Evolutionary conservation across 2,329 filamentous ascomycete species (phyloP), one percentile per base, ranked within the genome.

Genomic region (Arthroderma sp.): DNA sequence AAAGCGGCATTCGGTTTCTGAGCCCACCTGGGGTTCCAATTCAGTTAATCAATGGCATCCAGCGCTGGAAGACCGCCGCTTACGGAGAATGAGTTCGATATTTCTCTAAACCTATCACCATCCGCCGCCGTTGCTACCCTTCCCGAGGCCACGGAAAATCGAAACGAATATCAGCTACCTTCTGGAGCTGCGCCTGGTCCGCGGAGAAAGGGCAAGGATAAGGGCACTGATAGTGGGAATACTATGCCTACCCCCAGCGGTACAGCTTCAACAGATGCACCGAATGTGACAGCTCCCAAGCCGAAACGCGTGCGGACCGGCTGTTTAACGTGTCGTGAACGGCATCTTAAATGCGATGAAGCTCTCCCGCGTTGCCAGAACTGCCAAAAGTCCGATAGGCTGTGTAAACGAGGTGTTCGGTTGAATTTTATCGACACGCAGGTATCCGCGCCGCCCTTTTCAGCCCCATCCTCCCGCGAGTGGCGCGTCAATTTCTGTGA

Each of bases 281-380:
- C 52, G 37, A 46, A 36, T 40, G 40, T 47, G 36, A 48, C 52
- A 30, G 46, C 48, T 45, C 46, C 54, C 29, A 89, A 88, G 62
- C 80, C 86, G n/a, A 89, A 82, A 65, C 74, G 88, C 51, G 86
- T 93, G 11, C 79, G 89, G 39, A 95, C 88, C 3, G 88, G 88
- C 33, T 95, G 88, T 61, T 68, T 94, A 52, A 95, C 88, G 2
- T 95, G 88, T 63, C 75, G 88, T 53, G 84, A 94, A 62, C 73
- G 87, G 39, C 88, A 94, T 68, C 69, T 94, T 42, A 94, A 94
- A 63, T 94, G 88, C 62, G 88, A 94, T 58, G 86, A 94, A 62
- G 80, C 72, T 4, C 57, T 72, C 48, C 76, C 77, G 6, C 66
- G 69, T 45, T 81, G 77, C 57, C 71, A 83, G 55, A 95, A 95